Evolutionary conservation across 176 grass and related monocot species (phyloP), one percentile per base, ranked within the genome.

Genomic region (Avena insularis): DNA sequence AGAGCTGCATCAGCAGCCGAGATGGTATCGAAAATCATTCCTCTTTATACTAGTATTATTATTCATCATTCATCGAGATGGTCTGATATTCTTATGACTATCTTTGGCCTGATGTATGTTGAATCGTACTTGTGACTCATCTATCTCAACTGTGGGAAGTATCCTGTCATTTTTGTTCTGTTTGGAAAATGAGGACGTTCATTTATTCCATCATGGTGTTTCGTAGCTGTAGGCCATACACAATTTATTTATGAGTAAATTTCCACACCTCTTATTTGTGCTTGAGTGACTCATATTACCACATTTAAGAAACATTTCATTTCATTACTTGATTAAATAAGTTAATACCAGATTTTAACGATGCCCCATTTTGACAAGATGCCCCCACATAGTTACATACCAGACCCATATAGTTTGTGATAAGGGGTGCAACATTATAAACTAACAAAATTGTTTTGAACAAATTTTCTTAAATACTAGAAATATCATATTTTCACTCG

Each of bases 11-110:
- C 14, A 54, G 25, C 25, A 54, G 14, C 7, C 49, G 27, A 54
- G 6, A 76, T 76, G 71, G 53, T 54, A 76, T 53, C 48, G 25
- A 76, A 77, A 77, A 77, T 55, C 3, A 25, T 35, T 55, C 15
- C 4, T 55, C 8, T 33, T 6, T 16, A 38, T 38, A 19, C 17
- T 69, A 38, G 33, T 8, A 29, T 29, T 29, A 38, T 66, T 8
- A 29, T 29, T 29, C 29, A 29, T 29, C 35, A 67, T 5, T 60
- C 12, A 23, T 23, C 23, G 23, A 23, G 23, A 23, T 51, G 14
- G 31, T 76, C 48, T 31, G 7, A 35, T 20, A 77, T 77, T 77
- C 14, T 55, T 77, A 77, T 36, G 46, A 75, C 21, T 35, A 56
- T 29, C 15, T 20, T 53, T 50, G 8, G 6, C 27, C 75, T 56